Percentiles rank a stretch among this genome's conserved stretches.
Evolutionary conservation across 306 rosid species (phyloP).

Genomic region (Fragaria vesca): DNA sequence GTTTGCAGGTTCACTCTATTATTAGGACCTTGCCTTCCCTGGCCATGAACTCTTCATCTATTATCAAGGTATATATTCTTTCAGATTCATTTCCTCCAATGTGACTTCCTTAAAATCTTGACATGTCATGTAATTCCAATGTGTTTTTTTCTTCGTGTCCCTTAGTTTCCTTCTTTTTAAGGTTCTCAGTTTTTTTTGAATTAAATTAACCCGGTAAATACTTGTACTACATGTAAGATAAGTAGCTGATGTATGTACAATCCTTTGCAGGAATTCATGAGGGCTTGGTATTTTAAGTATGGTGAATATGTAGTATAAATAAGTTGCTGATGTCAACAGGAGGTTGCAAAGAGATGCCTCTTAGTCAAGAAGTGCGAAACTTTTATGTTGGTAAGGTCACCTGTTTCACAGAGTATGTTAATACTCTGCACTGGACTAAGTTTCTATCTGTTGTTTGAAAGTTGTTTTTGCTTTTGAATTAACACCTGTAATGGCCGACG

Average conservation of each 20-base stretch:
- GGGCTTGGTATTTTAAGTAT: slow-evolving; percentile 4
- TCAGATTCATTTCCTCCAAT: not conserved
- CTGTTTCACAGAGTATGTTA: slow-evolving; percentile 14
- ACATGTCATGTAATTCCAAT: not conserved
- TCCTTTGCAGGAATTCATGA: slow-evolving; percentile 14
- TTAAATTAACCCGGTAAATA: not conserved
- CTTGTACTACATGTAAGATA: not conserved
- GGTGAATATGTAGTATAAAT: slow-evolving; percentile 9
- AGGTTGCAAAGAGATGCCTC: slow-evolving; percentile 3
- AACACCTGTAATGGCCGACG: slow-evolving; percentile 11
- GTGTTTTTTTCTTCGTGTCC: not conserved
- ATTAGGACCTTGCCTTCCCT: slow-evolving; percentile 33
- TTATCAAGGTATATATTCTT: slow-evolving; percentile 35
- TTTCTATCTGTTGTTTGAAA: slow-evolving; percentile 19
- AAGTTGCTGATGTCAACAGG: slow-evolving; percentile 10
- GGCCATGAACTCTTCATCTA: slow-evolving; percentile 36
- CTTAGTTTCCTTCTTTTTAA: not conserved
- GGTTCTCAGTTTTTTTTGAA: slow-evolving; percentile 10
- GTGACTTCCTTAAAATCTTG: not conserved
- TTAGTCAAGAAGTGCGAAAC: slow-evolving; percentile 13
- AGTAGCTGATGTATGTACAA: not conserved
- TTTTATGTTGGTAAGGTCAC: not conserved
- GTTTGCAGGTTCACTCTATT: slow-evolving; percentile 56
- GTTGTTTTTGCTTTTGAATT: slow-evolving; percentile 1
- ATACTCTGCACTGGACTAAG: slow-evolving; percentile 10